These are phyloP conservation scores for Erythrophleum ivorense DNA, from an alignment of 331 rosid species.

Conservation along the genomic window DNA sequence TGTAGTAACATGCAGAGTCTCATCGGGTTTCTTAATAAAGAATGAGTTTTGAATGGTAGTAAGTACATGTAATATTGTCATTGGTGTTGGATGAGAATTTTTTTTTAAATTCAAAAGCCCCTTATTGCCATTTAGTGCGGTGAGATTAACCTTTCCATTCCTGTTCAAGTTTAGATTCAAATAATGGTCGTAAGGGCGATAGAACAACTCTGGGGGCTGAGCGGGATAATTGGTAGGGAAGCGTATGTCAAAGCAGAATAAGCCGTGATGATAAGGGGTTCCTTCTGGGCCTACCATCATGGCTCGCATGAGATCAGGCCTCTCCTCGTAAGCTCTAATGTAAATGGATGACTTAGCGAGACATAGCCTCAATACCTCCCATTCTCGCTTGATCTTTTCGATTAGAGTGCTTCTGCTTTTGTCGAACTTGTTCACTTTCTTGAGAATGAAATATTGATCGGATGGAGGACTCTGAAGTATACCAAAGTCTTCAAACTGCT, in stretches of 20 bases:
- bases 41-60: constrained; percentile 1
- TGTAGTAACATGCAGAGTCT: neutral
- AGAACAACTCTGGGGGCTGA: constrained; percentile 25
- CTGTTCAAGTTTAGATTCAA: constrained; percentile 1
- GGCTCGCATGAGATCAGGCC: constrained; percentile 40
- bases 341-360: constrained; percentile 31
- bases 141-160: constrained; percentile 4
- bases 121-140: neutral
- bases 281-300: constrained; percentile 36
- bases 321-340: constrained; percentile 34
- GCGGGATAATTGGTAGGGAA: constrained; percentile 36
- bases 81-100: neutral
- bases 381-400: constrained; percentile 17
- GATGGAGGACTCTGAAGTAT: neutral
- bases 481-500: constrained; percentile 26
- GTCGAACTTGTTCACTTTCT: neutral
- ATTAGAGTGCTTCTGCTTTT: neutral
- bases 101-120: neutral
- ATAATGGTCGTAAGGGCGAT: constrained; percentile 27
- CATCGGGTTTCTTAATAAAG: neutral
- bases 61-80: constrained; percentile 31
- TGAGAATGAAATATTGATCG: constrained; percentile 20
- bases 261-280: constrained; percentile 31
- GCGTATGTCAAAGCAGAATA: constrained; percentile 44
- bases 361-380: neutral